These are phyloP conservation scores for Epichloe elymi DNA, from an alignment of 2,329 filamentous ascomycete species.

Conservation along the genomic window DNA sequence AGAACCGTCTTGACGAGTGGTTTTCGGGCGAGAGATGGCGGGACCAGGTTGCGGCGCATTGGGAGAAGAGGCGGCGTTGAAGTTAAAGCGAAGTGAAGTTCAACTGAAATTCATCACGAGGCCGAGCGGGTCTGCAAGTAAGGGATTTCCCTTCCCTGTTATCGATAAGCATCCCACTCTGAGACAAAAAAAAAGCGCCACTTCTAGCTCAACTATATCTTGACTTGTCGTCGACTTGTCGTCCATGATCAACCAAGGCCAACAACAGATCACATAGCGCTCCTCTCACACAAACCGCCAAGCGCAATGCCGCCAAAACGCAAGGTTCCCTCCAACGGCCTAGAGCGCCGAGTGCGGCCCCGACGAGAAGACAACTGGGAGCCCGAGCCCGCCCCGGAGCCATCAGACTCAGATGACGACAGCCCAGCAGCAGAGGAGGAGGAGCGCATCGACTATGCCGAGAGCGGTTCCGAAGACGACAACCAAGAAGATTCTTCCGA, in stretches of 20 bases:
- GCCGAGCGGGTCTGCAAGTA: too few species aligned
- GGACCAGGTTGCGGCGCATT: background rate
- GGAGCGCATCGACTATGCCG: conserved; percentile 14
- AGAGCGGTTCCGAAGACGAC: conserved; percentile 16
- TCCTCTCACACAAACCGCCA: background rate
- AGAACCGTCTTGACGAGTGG: background rate
- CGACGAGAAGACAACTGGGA: conserved; percentile 32
- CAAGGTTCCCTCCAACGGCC: conserved; percentile 22
- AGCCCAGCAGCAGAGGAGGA: conserved; percentile 14
- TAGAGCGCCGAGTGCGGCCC: conserved; percentile 31
- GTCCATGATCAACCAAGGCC: background rate
- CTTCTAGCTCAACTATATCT: background rate
- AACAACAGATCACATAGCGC: background rate
- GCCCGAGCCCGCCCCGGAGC: conserved; percentile 14
- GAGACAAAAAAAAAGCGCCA: background rate
- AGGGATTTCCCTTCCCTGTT: background rate
- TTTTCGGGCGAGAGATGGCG: background rate
- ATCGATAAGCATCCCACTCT: conserved; percentile 4
- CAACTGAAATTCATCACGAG: too few species aligned
- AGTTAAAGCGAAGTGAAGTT: too few species aligned
- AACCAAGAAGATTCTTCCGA: conserved; percentile 19
- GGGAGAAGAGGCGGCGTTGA: background rate
- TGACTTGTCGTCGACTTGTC: too few species aligned
- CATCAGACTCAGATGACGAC: conserved; percentile 16
- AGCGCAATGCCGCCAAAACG: conserved; percentile 23